Evolutionary conservation across 1,139 yeast genomes (phyloP).

Genomic region (Lizanozyma gosingica): DNA sequence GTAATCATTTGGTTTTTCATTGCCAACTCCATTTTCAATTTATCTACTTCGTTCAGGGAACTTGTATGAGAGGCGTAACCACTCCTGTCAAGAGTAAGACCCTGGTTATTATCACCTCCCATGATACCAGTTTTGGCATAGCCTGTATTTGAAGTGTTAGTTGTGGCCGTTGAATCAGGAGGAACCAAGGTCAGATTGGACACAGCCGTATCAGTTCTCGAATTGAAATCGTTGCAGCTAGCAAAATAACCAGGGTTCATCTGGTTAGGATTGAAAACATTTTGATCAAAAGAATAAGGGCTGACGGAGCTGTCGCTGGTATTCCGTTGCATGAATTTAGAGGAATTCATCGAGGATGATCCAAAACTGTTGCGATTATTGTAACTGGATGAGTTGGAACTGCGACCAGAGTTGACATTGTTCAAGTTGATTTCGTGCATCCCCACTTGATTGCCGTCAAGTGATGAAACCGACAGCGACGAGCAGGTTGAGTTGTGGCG

Average conservation of each 20-base stretch:
- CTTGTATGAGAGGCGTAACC: neutral
- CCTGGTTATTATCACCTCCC: conserved; percentile 4
- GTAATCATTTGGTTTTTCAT: conserved; percentile 28
- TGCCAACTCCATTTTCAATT: conserved; percentile 23
- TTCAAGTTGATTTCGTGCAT: neutral
- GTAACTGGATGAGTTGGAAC: neutral
- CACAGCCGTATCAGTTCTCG: neutral
- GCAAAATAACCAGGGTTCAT: neutral
- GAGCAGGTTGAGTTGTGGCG: neutral
- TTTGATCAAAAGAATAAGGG: neutral
- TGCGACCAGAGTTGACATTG: neutral
- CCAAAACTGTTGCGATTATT: conserved; percentile 1
- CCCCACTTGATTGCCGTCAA: no score
- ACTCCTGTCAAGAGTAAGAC: neutral
- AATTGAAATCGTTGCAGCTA: conserved; percentile 1
- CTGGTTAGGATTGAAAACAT: neutral
- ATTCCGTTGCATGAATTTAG: neutral
- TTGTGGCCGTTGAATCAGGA: neutral
- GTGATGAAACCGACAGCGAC: neutral
- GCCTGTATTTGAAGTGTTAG: conserved; percentile 1
- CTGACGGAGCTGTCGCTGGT: neutral
- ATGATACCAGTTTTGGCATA: conserved; percentile 3
- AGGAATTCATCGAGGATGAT: no score
- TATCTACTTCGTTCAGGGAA: conserved; percentile 13
- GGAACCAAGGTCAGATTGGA: neutral